Evolutionary conservation across 352 stramenopile genomes (phyloP).

Genomic region (Globisporangium canariense): DNA sequence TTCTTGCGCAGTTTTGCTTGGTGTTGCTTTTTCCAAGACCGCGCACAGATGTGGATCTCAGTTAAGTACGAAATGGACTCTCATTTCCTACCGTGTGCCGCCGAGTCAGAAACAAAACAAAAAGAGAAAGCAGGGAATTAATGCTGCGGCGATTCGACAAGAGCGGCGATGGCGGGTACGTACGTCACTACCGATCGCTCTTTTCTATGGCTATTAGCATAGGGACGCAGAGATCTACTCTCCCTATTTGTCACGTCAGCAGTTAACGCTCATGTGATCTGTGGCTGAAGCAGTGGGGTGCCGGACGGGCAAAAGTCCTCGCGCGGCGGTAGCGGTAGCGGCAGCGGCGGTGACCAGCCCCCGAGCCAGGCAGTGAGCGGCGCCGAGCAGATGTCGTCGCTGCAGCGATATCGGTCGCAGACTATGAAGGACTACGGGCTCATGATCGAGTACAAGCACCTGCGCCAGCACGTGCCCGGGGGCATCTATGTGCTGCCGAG

Average conservation of each 20-base stretch:
- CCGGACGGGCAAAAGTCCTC: conserved; percentile 2
- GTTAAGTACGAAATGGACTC: conserved; percentile 26
- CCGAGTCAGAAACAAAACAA: conserved; percentile 6
- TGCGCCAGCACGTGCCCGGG: conserved; percentile 92
- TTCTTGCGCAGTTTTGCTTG: neutral
- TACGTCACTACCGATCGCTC: neutral
- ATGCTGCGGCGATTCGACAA: conserved; percentile 65
- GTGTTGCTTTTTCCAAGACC: too few relatives aligned
- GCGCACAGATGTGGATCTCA: neutral
- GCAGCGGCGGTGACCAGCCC: conserved; percentile 11
- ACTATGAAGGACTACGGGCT: conserved; percentile 95
- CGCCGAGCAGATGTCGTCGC: conserved; percentile 69
- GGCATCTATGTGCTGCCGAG: conserved; percentile 95
- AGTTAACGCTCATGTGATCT: neutral
- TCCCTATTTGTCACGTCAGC: neutral
- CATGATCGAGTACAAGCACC: conserved; percentile 97
- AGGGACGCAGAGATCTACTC: neutral
- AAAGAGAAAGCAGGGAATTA: neutral
- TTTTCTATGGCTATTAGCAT: neutral
- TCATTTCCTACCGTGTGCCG: neutral
- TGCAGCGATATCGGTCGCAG: conserved; percentile 82
- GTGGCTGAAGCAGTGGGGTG: neutral
- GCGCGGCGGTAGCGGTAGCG: neutral
- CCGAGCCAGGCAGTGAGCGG: conserved; percentile 15
- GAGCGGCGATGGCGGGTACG: conserved; percentile 54